Percentiles rank a stretch among this genome's conserved stretches.
phyloP scores from a whole-genome alignment of 164 flowering plant species.

The Vitis riparia region DNA sequence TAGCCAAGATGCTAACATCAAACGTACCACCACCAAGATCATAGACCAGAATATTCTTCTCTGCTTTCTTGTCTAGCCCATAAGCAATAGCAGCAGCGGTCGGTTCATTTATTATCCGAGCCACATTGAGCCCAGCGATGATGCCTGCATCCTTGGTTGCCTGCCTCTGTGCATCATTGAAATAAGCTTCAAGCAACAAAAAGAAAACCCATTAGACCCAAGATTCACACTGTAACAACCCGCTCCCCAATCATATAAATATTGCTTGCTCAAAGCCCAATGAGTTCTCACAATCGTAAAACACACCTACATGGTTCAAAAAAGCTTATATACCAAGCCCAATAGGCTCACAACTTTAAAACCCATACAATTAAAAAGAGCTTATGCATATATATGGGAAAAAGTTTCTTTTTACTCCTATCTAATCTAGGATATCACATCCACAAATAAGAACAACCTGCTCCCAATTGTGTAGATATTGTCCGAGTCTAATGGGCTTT shows the following conservation, averaged over 20 bases:
- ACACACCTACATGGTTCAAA: no score
- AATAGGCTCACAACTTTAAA: no score
- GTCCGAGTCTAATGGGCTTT: no score
- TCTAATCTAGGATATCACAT: not conserved
- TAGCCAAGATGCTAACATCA: slow-evolving; percentile 48
- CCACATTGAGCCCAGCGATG: slow-evolving; percentile 56
- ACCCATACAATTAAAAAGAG: no score
- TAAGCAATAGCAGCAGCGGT: slow-evolving; percentile 62
- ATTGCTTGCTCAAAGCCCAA: no score
- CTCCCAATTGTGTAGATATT: no score
- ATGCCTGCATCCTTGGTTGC: slow-evolving; percentile 60
- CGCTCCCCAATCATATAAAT: no score
- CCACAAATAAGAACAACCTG: no score
- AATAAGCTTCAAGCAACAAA: slow-evolving; percentile 38
- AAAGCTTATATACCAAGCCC: no score
- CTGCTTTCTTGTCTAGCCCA: slow-evolving; percentile 50
- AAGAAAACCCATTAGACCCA: not conserved
- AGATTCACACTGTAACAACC: not conserved
- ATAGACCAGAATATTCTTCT: slow-evolving; percentile 45
- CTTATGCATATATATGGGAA: no score
- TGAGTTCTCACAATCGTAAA: no score
- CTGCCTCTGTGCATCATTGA: slow-evolving; percentile 64
- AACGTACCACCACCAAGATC: slow-evolving; percentile 66
- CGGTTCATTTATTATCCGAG: slow-evolving; percentile 57
- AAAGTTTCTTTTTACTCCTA: no score